Conservation (phyloP, 305 asterid species). For the Fraxinus latifolia region DNA sequence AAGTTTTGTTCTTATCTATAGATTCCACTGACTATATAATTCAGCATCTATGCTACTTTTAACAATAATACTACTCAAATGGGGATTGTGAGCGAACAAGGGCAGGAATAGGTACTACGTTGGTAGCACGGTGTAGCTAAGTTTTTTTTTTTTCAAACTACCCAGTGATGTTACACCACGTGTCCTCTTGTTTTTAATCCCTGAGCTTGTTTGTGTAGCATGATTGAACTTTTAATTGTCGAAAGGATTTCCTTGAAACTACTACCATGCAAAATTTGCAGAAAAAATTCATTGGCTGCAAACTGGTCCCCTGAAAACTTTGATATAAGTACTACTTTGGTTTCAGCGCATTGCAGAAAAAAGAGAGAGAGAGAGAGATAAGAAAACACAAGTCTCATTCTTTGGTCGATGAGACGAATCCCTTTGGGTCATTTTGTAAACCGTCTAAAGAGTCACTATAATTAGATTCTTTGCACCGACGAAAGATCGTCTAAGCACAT, state of each 20-base stretch:
- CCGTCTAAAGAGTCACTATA: neutral
- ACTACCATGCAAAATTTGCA: neutral
- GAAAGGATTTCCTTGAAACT: neutral
- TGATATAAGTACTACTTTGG: neutral
- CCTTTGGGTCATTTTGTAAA: neutral
- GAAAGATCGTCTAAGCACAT: neutral
- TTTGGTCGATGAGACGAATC: neutral
- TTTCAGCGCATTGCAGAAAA: neutral
- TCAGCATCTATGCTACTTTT: neutral
- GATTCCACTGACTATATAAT: neutral
- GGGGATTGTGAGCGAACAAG: neutral
- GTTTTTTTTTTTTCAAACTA: neutral
- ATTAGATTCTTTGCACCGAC: neutral
- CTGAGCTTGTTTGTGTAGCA: neutral
- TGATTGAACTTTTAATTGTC: neutral
- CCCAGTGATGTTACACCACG: too few relatives aligned
- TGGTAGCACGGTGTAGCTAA: neutral
- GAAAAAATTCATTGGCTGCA: neutral
- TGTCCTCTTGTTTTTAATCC: neutral
- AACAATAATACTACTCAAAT: neutral
- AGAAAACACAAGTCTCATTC: neutral
- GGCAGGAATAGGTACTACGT: neutral
- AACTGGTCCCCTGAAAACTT: neutral
- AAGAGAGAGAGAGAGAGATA: neutral
- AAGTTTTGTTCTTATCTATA: neutral